A percentile compares a stretch with the other conserved stretches of the same genome.
These are phyloP conservation scores for Knoxdaviesia capensis DNA, from an alignment of 2,329 filamentous ascomycete species.

Conservation along the genomic window DNA sequence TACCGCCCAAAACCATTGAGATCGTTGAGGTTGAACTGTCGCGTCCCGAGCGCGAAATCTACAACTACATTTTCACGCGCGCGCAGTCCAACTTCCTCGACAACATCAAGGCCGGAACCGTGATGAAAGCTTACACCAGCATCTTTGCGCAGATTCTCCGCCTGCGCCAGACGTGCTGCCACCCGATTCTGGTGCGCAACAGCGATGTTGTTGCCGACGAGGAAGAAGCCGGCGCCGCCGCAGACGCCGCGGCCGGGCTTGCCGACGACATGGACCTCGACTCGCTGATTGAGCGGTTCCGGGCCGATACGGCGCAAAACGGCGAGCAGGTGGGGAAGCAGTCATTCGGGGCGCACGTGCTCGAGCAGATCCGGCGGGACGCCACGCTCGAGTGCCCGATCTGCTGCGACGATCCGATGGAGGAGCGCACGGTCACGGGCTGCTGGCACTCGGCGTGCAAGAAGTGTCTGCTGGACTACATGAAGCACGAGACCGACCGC, in stretches of 20 bases:
- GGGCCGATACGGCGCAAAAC: conserved; percentile 41
- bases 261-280: conserved; percentile 93
- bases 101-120: conserved; percentile 77
- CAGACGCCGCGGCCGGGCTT: conserved; percentile 61
- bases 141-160: conserved; percentile 94
- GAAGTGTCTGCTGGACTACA: conserved; percentile 75
- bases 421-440: conserved; percentile 79
- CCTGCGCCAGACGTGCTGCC: conserved; percentile 82
- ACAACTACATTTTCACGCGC: conserved; percentile 70
- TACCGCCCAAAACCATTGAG: conserved; percentile 65
- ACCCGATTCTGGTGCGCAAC: conserved; percentile 76
- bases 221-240: conserved; percentile 57
- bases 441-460: conserved; percentile 98
- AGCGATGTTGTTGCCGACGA: conserved; percentile 72
- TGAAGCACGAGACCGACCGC: conserved; percentile 66
- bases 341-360: conserved; percentile 62
- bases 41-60: conserved; percentile 69
- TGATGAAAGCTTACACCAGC: conserved; percentile 89
- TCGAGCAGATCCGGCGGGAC: conserved; percentile 82
- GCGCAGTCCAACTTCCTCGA: conserved; percentile 70
- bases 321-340: conserved; percentile 22
- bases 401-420: conserved; percentile 89
- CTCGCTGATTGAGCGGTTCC: conserved; percentile 68
- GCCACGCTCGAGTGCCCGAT: conserved; percentile 80
- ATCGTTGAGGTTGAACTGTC: conserved; percentile 79